A percentile compares a stretch with the other conserved stretches of the same genome.
phyloP scores from a whole-genome alignment of 1,284 basidiomycete genomes.

The Fomitopsis betulina region DNA sequence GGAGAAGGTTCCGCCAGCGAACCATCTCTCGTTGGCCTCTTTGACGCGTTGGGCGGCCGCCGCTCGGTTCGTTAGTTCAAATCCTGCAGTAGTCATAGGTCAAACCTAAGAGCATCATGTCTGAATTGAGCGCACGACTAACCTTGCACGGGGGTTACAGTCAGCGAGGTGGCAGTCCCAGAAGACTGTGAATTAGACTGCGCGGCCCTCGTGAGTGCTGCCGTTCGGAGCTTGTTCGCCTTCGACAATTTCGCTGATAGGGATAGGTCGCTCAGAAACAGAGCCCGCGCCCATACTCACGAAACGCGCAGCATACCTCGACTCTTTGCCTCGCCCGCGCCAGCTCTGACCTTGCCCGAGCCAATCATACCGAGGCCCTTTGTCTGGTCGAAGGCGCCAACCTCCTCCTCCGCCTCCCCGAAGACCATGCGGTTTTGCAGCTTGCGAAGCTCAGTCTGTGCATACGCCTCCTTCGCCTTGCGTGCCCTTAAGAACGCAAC shows the following conservation, averaged over 20 bases:
- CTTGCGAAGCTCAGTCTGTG: conserved; percentile 95
- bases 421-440: conserved; percentile 97
- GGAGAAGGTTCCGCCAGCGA: conserved; percentile 81
- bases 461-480: conserved; percentile 96
- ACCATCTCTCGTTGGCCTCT: conserved; percentile 93
- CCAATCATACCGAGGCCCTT: conserved; percentile 98
- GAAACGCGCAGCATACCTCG: conserved; percentile 54
- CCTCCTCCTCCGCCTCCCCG: conserved; percentile 94
- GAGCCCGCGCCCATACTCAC: not conserved
- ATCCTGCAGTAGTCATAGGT: conserved; percentile 41
- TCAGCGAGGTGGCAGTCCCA: conserved; percentile 88
- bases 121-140: conserved; percentile 17
- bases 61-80: conserved; percentile 85
- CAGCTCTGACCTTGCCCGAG: conserved; percentile 86
- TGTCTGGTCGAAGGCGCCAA: conserved; percentile 94
- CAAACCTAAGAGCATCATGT: not conserved
- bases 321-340: conserved; percentile 81
- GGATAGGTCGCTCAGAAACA: conserved; percentile 4
- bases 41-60: conserved; percentile 78
- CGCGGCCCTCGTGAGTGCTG: conserved; percentile 72
- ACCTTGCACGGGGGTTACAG: conserved; percentile 97
- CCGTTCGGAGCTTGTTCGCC: conserved; percentile 88
- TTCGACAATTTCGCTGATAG: conserved; percentile 90
- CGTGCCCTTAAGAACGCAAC: conserved; percentile 60
- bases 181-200: conserved; percentile 60